These are phyloP conservation scores for Polysphondylium violaceum DNA, from an alignment of 78 protist species.

Conservation along the genomic window DNA sequence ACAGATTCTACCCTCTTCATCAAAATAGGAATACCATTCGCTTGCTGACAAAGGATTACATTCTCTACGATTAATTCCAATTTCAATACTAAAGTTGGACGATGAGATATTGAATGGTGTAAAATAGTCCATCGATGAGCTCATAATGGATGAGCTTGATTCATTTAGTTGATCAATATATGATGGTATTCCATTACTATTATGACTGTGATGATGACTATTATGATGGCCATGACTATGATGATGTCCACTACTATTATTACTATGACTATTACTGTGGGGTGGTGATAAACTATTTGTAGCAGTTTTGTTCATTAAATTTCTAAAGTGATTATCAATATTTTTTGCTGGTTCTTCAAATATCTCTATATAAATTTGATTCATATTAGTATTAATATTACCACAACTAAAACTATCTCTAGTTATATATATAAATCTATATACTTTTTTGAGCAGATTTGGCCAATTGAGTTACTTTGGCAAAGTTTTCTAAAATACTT, in stretches of 20 bases:
- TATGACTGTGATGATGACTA: slow-evolving; percentile 31
- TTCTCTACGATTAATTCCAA: slow-evolving; percentile 51
- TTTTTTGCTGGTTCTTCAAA: slow-evolving; percentile 76
- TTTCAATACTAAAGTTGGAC: slow-evolving; percentile 16
- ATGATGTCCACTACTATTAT: slow-evolving; percentile 6
- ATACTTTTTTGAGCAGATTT: slow-evolving; percentile 71
- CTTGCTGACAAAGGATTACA: slow-evolving; percentile 66
- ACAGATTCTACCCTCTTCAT: slow-evolving; percentile 73
- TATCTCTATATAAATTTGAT: slow-evolving; percentile 11
- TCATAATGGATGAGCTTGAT: slow-evolving; percentile 14
- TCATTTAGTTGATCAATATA: slow-evolving; percentile 14
- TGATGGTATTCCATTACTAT: not conserved
- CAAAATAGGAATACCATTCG: slow-evolving; percentile 77
- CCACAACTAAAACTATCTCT: not conserved
- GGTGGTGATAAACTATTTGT: not conserved
- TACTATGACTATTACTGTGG: not conserved
- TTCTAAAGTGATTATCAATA: slow-evolving; percentile 75
- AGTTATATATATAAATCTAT: not conserved
- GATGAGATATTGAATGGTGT: slow-evolving; percentile 63
- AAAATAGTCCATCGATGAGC: slow-evolving; percentile 32
- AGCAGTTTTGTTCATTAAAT: not conserved
- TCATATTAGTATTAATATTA: not conserved
- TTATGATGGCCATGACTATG: slow-evolving; percentile 14
- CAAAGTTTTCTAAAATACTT: slow-evolving; percentile 60
- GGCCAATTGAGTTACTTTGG: slow-evolving; percentile 62